Evolutionary conservation across 139 green algal species (phyloP).

Genomic region (Monoraphidium neglectum): DNA sequence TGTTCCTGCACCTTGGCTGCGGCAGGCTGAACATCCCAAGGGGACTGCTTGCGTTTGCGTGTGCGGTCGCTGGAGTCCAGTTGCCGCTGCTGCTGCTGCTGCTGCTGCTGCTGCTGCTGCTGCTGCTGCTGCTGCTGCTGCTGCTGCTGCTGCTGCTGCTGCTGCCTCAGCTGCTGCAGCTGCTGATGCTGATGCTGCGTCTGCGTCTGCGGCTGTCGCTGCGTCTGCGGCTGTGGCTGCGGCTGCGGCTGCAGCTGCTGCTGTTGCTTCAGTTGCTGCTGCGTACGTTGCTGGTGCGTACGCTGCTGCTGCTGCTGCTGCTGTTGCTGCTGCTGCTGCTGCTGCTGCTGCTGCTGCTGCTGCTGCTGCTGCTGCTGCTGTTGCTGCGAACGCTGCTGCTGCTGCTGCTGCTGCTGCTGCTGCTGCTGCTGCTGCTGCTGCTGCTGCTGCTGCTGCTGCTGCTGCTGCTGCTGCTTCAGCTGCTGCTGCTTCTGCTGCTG

Average conservation of each 20-base stretch:
- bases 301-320: not conserved
- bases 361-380: not conserved
- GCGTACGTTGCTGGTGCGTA: not conserved
- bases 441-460: not conserved
- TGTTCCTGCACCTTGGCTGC: no score
- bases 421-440: slow-evolving; percentile 9
- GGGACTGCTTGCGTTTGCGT: no score
- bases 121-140: not conserved
- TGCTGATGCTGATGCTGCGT: not conserved
- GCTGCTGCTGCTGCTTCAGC: not conserved
- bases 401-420: not conserved
- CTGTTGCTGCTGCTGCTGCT: no score
- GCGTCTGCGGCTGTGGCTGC: not conserved
- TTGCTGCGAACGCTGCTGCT: slow-evolving; percentile 1
- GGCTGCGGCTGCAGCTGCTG: slow-evolving; percentile 4
- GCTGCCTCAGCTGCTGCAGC: not conserved
- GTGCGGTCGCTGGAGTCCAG: not conserved
- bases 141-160: not conserved
- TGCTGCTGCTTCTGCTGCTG: slow-evolving; percentile 13
- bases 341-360: not conserved
- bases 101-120: slow-evolving; percentile 9
- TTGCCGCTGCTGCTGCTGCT: not conserved
- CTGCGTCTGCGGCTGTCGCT: slow-evolving; percentile 3
- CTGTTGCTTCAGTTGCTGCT: slow-evolving; percentile 4
- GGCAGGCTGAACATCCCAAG: no score